Percentiles rank a stretch among this genome's conserved stretches.
phyloP scores from a whole-genome alignment of 164 flowering plant genomes.

The Tetrastigma voinierianum region DNA sequence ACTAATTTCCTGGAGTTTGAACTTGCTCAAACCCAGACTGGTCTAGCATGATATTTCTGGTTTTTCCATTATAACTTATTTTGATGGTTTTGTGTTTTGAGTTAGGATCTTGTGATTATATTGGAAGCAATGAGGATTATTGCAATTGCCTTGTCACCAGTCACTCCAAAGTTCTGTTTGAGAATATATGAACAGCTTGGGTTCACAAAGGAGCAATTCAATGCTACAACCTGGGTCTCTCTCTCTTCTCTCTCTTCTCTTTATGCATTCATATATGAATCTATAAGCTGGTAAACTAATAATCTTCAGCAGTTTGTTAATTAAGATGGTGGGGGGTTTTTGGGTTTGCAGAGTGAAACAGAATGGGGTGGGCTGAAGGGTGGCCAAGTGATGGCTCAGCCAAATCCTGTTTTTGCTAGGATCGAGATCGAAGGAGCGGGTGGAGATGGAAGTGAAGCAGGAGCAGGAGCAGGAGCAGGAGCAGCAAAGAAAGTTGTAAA shows the following conservation, averaged over 20 bases:
- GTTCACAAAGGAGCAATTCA: constrained; percentile 68
- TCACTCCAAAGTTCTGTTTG: constrained; percentile 65
- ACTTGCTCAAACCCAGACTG: no score
- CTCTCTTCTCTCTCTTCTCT: constrained; percentile 32
- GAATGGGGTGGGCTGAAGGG: constrained; percentile 92
- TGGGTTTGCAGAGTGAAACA: constrained; percentile 56
- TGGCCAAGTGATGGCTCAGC: constrained; percentile 82
- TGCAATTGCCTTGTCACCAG: constrained; percentile 78
- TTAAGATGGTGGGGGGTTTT: neutral
- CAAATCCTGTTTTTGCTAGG: constrained; percentile 82
- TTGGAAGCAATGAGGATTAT: constrained; percentile 89
- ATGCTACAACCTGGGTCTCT: constrained; percentile 65
- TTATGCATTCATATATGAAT: neutral
- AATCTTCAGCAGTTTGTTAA: no score
- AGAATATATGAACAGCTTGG: constrained; percentile 88
- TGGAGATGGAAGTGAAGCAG: constrained; percentile 33
- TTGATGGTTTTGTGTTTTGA: constrained; percentile 3
- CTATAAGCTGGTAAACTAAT: no score
- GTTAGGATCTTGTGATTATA: constrained; percentile 84
- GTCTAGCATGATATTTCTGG: neutral
- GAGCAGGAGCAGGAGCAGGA: no score
- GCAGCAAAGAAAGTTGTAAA: constrained; percentile 40
- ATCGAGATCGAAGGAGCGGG: constrained; percentile 51
- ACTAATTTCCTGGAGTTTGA: neutral
- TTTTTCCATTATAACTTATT: neutral